phyloP scores from a whole-genome alignment of 2,329 filamentous ascomycete genomes.

The Balansia obtecta region DNA sequence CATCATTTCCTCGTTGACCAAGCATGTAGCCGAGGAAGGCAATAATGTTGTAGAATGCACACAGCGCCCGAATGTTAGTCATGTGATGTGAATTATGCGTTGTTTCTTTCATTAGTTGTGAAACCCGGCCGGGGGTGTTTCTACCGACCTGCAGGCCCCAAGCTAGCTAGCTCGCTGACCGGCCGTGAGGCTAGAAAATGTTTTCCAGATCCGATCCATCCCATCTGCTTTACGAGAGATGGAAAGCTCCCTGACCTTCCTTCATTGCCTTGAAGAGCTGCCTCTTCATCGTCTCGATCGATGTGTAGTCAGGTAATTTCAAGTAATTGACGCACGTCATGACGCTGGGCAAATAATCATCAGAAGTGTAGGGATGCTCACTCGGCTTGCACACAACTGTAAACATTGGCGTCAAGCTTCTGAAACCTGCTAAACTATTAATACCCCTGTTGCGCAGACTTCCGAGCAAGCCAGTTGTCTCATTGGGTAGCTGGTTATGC shows the following conservation, averaged over 20 bases:
- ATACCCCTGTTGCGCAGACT: slow-evolving; percentile 6
- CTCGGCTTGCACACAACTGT: slow-evolving; percentile 99
- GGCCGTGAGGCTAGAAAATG: not conserved
- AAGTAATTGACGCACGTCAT: slow-evolving; percentile 99
- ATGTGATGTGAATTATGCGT: not conserved
- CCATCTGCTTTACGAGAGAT: slow-evolving; percentile 52
- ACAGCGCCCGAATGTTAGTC: slow-evolving; percentile 1
- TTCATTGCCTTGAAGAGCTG: slow-evolving; percentile 77
- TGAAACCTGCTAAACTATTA: slow-evolving; percentile 60
- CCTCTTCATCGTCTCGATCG: slow-evolving; percentile 60
- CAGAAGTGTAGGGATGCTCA: slow-evolving; percentile 82
- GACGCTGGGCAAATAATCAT: slow-evolving; percentile 97
- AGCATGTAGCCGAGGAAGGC: slow-evolving; percentile 9
- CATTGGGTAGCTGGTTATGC: slow-evolving; percentile 21
- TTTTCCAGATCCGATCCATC: not conserved
- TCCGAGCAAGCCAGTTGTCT: not conserved
- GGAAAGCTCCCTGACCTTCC: slow-evolving; percentile 96
- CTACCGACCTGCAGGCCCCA: no score
- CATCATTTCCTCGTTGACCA: slow-evolving; percentile 14
- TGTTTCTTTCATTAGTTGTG: not conserved
- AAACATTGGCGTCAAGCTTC: slow-evolving; percentile 93
- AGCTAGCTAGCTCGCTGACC: no score
- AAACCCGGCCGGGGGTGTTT: not conserved
- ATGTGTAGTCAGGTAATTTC: slow-evolving; percentile 90
- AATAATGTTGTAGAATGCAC: slow-evolving; percentile 1